These are phyloP conservation scores for Thyridium curvatum DNA, from an alignment of 2,329 filamentous ascomycete genomes.

Conservation along the genomic window DNA sequence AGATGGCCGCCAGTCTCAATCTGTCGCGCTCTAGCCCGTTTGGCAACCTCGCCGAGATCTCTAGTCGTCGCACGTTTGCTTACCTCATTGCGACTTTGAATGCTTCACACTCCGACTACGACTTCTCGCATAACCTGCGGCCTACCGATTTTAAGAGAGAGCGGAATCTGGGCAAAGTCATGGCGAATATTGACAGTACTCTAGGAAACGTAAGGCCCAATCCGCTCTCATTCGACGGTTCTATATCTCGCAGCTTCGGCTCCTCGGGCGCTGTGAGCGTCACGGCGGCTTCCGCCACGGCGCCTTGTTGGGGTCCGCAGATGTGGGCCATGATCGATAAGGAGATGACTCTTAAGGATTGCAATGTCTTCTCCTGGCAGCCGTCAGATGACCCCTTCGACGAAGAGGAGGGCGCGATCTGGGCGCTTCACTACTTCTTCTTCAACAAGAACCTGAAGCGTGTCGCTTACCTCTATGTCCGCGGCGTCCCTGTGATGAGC, in stretches of 20 bases:
- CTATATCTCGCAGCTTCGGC: slow-evolving; percentile 31
- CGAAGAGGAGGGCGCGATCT: slow-evolving; percentile 87
- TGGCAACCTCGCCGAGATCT: slow-evolving; percentile 79
- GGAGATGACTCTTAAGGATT: slow-evolving; percentile 88
- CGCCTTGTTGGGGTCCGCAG: slow-evolving; percentile 72
- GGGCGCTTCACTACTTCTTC: slow-evolving; percentile 95
- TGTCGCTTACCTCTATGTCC: slow-evolving; percentile 88
- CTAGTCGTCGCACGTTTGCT: slow-evolving; percentile 85
- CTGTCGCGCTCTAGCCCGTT: slow-evolving; percentile 87
- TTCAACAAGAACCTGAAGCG: slow-evolving; percentile 91
- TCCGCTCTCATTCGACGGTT: slow-evolving; percentile 31
- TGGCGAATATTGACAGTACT: slow-evolving; percentile 81
- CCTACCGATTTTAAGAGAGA: slow-evolving; percentile 88
- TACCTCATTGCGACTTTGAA: slow-evolving; percentile 96
- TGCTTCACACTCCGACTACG: slow-evolving; percentile 91
- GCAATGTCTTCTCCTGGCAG: slow-evolving; percentile 82
- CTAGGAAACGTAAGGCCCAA: slow-evolving; percentile 78
- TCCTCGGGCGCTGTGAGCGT: slow-evolving; percentile 30
- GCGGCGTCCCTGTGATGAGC: slow-evolving; percentile 75
- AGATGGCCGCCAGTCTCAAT: slow-evolving; percentile 63
- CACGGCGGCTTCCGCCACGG: slow-evolving; percentile 29
- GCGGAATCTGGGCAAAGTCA: slow-evolving; percentile 70
- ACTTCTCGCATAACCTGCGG: slow-evolving; percentile 88
- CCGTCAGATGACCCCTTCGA: slow-evolving; percentile 88
- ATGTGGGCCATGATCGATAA: slow-evolving; percentile 93